These are phyloP conservation scores for Vanderwaltozyma polyspora DNA, from an alignment of 805 yeast species.

Conservation along the genomic window DNA sequence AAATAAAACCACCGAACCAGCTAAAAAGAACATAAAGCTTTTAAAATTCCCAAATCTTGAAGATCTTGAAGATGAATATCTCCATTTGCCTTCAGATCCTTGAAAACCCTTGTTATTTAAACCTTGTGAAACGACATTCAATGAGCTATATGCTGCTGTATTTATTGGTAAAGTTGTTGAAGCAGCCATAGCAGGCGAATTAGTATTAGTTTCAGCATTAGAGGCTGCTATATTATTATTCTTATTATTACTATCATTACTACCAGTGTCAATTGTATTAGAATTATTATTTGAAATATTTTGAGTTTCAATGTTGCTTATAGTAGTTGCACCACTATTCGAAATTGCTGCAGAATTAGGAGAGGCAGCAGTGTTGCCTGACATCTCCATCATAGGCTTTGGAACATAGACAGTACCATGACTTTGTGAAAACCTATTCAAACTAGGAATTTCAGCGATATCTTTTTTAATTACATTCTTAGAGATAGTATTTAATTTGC, in stretches of 20 bases:
- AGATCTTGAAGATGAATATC: slow-evolving; percentile 5
- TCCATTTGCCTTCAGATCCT: background rate
- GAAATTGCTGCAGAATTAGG: background rate
- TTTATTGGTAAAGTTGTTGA: no score
- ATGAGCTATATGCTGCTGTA: no score
- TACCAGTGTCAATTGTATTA: background rate
- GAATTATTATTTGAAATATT: background rate
- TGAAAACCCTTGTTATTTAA: background rate
- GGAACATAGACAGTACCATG: slow-evolving; percentile 11
- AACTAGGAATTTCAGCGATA: slow-evolving; percentile 25
- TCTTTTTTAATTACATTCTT: slow-evolving; percentile 15
- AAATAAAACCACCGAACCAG: slow-evolving; percentile 40
- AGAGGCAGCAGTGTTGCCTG: background rate
- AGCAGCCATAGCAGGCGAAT: no score
- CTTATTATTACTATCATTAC: no score
- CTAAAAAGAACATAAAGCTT: slow-evolving; percentile 24
- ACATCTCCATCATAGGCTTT: no score
- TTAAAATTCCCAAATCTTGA: slow-evolving; percentile 22
- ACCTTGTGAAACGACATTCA: background rate
- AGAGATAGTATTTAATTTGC: background rate
- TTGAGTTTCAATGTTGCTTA: no score
- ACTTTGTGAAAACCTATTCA: slow-evolving; percentile 25
- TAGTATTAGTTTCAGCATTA: slow-evolving; percentile 15
- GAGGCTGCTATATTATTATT: slow-evolving; percentile 4
- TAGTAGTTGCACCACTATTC: no score